These are phyloP conservation scores for Stemphylium beticola DNA, from an alignment of 2,329 filamentous ascomycete species.

Conservation along the genomic window DNA sequence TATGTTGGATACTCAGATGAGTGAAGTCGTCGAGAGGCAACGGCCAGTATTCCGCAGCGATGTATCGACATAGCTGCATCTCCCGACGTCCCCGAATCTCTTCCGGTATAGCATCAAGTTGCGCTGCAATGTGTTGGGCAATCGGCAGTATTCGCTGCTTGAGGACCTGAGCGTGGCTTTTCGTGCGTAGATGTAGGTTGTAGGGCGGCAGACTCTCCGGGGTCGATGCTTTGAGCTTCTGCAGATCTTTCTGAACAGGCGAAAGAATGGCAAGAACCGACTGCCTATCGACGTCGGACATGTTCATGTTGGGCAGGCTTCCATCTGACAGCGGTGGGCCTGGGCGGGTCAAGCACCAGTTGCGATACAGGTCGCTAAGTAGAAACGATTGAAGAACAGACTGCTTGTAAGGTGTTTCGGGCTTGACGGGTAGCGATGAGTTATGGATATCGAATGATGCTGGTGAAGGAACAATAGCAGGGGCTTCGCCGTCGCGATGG, in stretches of 20 bases:
- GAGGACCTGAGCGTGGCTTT: slow-evolving; percentile 21
- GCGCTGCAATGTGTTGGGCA: slow-evolving; percentile 14
- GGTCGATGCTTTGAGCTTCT: slow-evolving; percentile 16
- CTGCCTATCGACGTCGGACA: not conserved
- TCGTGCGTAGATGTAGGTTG: slow-evolving; percentile 9
- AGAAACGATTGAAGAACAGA: not conserved
- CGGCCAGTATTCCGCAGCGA: slow-evolving; percentile 28
- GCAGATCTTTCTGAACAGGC: slow-evolving; percentile 12
- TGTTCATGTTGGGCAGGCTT: not conserved
- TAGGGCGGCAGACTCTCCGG: slow-evolving; percentile 13
- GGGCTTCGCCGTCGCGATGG: not conserved
- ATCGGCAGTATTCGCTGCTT: slow-evolving; percentile 23
- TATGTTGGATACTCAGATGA: slow-evolving; percentile 20
- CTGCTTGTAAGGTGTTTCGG: not conserved
- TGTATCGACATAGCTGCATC: slow-evolving; percentile 21
- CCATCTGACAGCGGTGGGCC: not conserved
- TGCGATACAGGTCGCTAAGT: not conserved
- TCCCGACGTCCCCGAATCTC: slow-evolving; percentile 13
- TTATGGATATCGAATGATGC: not conserved
- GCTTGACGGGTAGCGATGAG: not conserved
- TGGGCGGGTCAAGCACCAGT: not conserved
- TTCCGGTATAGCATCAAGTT: not conserved
- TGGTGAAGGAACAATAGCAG: not conserved
- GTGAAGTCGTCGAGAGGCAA: slow-evolving; percentile 11
- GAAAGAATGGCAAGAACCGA: slow-evolving; percentile 3